A percentile compares a stretch with the other conserved stretches of the same genome.
Evolutionary conservation across 2,329 filamentous ascomycete species (phyloP).

Genomic region (Pseudopyricularia javanii): DNA sequence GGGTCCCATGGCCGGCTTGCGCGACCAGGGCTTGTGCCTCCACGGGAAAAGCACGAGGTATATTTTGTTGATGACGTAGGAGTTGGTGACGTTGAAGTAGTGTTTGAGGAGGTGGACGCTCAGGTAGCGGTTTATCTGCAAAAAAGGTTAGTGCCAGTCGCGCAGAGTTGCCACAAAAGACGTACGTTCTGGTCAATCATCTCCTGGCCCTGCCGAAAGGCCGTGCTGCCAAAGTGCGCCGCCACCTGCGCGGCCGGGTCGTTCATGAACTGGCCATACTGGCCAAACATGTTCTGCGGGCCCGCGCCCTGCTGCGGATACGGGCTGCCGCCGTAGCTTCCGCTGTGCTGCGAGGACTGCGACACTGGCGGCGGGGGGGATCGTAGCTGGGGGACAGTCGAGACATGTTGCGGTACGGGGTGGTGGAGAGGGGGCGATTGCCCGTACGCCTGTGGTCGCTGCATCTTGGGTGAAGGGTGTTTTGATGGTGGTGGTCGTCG

Average conservation of each 20-base stretch:
- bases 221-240: constrained; percentile 84
- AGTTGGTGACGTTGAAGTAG: constrained; percentile 99
- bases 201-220: constrained; percentile 82
- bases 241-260: constrained; percentile 93
- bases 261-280: constrained; percentile 88
- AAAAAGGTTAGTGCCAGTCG: not conserved
- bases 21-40: constrained; percentile 95
- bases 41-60: constrained; percentile 92
- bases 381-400: constrained; percentile 90
- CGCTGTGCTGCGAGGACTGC: constrained; percentile 54
- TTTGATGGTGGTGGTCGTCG: not conserved
- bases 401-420: constrained; percentile 95
- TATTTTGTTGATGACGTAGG: constrained; percentile 88
- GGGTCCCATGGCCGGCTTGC: constrained; percentile 66
- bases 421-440: constrained; percentile 93
- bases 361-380: constrained; percentile 76
- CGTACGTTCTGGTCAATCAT: constrained; percentile 91
- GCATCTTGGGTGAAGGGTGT: constrained; percentile 46
- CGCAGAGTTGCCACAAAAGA: constrained; percentile 4
- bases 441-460: constrained; percentile 63
- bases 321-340: constrained; percentile 45
- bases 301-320: constrained; percentile 41
- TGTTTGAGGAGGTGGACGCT: constrained; percentile 85
- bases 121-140: constrained; percentile 57
- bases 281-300: constrained; percentile 46